These are phyloP conservation scores for Apiospora phragmitis DNA, from an alignment of 2,329 filamentous ascomycete genomes.

Conservation along the genomic window DNA sequence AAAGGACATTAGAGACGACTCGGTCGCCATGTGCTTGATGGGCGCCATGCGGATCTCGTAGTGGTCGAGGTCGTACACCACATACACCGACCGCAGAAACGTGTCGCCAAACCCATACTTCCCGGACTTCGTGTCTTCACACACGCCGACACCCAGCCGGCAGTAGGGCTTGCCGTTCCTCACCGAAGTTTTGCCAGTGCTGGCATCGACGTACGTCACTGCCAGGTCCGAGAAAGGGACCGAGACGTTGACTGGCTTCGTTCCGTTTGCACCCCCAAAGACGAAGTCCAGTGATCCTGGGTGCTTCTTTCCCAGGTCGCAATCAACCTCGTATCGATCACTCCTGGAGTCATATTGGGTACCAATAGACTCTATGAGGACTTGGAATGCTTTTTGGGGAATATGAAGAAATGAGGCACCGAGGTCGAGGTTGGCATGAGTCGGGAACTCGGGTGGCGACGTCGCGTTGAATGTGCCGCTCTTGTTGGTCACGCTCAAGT, in stretches of 20 bases:
- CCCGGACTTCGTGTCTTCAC: not conserved
- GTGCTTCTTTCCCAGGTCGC: not conserved
- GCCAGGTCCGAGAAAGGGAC: conserved; percentile 10
- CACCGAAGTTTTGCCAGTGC: not conserved
- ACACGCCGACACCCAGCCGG: conserved; percentile 3
- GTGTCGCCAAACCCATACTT: conserved; percentile 9
- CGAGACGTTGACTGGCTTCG: not conserved
- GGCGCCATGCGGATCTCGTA: conserved; percentile 10
- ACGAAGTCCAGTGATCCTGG: conserved; percentile 2
- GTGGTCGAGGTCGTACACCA: conserved; percentile 11
- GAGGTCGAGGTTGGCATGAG: conserved; percentile 2
- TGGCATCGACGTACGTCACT: not conserved
- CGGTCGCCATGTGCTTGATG: conserved; percentile 11
- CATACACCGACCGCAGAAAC: conserved; percentile 10
- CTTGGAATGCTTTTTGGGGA: not conserved
- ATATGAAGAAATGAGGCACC: conserved; percentile 9
- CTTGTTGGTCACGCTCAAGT: conserved; percentile 8
- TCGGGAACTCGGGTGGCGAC: not conserved
- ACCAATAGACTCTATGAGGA: not conserved
- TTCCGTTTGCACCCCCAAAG: conserved; percentile 9
- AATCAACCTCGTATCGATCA: not conserved
- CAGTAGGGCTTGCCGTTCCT: not conserved
- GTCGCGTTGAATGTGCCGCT: conserved; percentile 7
- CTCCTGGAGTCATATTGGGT: not conserved
- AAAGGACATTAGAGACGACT: not conserved